These are phyloP conservation scores for Cynara cardunculus DNA, from an alignment of 129 eudicot species.

Conservation along the genomic window DNA sequence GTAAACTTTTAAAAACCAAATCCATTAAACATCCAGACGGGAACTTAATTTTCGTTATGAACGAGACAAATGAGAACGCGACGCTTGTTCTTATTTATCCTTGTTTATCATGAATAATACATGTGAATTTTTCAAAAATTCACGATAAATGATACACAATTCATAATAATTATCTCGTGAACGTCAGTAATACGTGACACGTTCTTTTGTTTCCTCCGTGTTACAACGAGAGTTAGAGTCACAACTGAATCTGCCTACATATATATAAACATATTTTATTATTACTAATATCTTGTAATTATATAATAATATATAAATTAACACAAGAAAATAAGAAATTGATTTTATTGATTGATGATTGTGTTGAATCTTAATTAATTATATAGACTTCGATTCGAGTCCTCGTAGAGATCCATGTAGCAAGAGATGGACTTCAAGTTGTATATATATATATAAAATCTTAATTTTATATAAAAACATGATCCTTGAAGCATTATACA, in stretches of 20 bases:
- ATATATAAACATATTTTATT: background rate
- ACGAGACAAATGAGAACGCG: too few relatives aligned
- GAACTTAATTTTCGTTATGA: too few relatives aligned
- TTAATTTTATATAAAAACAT: background rate
- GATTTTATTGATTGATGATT: background rate
- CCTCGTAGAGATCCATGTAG: conserved; percentile 1
- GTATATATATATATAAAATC: background rate
- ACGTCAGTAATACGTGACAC: too few relatives aligned
- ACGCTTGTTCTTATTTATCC: too few relatives aligned
- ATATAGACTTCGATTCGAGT: background rate
- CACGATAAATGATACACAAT: too few relatives aligned
- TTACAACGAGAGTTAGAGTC: background rate
- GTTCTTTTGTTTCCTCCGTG: too few relatives aligned
- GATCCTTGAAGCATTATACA: conserved; percentile 6
- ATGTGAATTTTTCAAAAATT: too few relatives aligned
- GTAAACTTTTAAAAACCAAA: too few relatives aligned
- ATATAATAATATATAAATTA: background rate
- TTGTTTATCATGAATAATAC: too few relatives aligned
- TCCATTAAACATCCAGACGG: too few relatives aligned
- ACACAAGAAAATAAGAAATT: background rate
- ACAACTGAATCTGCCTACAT: background rate
- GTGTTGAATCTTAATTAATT: conserved; percentile 20
- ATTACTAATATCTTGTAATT: background rate
- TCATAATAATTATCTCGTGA: too few relatives aligned
- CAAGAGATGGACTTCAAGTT: conserved; percentile 8